Evolutionary conservation across 129 eudicot species (phyloP).

Genomic region (Lonicera japonica): DNA sequence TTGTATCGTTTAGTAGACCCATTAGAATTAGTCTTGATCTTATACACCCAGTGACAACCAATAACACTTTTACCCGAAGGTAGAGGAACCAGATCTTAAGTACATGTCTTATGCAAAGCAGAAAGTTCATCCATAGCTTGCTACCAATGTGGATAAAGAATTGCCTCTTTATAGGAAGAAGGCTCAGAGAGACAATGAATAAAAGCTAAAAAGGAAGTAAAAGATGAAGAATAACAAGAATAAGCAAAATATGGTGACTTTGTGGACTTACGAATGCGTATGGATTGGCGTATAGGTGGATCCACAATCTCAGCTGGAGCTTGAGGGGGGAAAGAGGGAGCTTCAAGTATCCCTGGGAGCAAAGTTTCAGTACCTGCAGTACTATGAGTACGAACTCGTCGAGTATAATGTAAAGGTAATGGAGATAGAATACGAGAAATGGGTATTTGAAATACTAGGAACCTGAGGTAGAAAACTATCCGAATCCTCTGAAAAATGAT

Average conservation of each 20-base stretch:
- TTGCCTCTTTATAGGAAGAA: neutral
- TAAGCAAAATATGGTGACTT: neutral
- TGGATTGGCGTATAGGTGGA: neutral
- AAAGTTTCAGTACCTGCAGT: too few species aligned
- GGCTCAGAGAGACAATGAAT: neutral
- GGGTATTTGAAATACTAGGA: too few species aligned
- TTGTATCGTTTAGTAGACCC: too few species aligned
- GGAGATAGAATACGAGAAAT: too few species aligned
- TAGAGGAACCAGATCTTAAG: slow-evolving; percentile 1
- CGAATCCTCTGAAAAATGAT: too few species aligned
- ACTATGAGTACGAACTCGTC: too few species aligned
- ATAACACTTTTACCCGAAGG: neutral
- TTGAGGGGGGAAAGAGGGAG: too few species aligned
- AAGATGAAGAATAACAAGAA: neutral
- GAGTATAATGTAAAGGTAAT: too few species aligned
- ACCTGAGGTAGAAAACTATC: too few species aligned
- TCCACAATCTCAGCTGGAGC: neutral
- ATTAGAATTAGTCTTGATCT: neutral
- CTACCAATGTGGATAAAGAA: neutral
- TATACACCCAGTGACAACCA: slow-evolving; percentile 8
- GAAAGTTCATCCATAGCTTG: neutral
- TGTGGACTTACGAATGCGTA: neutral
- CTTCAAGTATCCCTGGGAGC: too few species aligned
- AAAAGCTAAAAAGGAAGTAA: too few species aligned
- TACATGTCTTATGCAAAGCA: neutral